Conservation (phyloP, 805 yeast genomes). For the Teunomyces stri region DNA sequence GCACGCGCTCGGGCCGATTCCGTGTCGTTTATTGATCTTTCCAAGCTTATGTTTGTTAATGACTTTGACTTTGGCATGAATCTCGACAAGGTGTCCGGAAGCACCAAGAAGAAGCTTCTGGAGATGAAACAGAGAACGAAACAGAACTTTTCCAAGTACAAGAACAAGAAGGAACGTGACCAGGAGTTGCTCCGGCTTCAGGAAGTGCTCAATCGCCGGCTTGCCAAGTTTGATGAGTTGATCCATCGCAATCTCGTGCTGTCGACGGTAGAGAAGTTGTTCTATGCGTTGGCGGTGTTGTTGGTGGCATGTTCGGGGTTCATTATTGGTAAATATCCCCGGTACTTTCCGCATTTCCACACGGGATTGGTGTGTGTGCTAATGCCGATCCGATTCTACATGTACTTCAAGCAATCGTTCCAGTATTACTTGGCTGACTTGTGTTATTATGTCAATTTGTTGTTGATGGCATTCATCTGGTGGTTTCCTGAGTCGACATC, state of each 20-base stretch:
- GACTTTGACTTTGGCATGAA: constrained; percentile 45
- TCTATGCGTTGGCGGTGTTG: constrained; percentile 72
- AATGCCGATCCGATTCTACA: constrained; percentile 82
- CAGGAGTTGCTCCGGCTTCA: constrained; percentile 29
- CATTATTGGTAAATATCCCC: constrained; percentile 74
- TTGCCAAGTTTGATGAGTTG: constrained; percentile 35
- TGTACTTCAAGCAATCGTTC: constrained; percentile 74
- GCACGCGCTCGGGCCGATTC: constrained; percentile 12
- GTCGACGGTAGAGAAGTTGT: constrained; percentile 61
- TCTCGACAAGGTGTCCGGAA: constrained; percentile 32
- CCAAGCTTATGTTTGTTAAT: constrained; percentile 35
- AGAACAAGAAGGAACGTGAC: constrained; percentile 13
- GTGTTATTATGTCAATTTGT: constrained; percentile 83
- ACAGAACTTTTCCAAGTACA: constrained; percentile 27
- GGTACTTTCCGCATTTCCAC: constrained; percentile 73
- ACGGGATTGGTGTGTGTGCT: constrained; percentile 57
- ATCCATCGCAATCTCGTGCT: constrained; percentile 33
- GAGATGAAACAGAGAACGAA: constrained; percentile 37
- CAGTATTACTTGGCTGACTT: constrained; percentile 90
- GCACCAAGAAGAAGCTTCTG: constrained; percentile 33
- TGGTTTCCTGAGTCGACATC: constrained; percentile 69
- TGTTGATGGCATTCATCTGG: constrained; percentile 77
- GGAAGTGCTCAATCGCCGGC: constrained; percentile 28
- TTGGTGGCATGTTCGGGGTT: constrained; percentile 70
- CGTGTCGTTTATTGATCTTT: constrained; percentile 33